These are phyloP conservation scores for Posidonia australis DNA, from an alignment of 106 monocot genomes.

Conservation along the genomic window DNA sequence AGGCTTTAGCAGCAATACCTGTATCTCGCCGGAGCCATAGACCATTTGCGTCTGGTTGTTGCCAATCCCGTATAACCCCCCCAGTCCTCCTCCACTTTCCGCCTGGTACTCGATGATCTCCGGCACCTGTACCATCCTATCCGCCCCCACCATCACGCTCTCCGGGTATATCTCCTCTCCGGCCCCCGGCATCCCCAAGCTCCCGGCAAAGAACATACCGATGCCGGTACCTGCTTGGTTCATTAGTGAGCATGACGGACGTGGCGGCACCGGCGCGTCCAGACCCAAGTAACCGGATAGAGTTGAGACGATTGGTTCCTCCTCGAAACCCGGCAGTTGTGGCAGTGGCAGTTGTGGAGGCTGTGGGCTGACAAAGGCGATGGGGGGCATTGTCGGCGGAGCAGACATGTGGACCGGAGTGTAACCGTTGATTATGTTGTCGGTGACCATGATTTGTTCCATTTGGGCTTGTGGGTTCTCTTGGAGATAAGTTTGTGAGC, in stretches of 20 bases:
- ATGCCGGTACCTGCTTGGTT: constrained; percentile 10
- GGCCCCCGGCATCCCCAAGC: not conserved
- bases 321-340: constrained; percentile 7
- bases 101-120: not conserved
- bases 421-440: constrained; percentile 4
- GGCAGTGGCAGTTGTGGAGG: constrained; percentile 5
- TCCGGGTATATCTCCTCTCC: constrained; percentile 5
- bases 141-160: not conserved
- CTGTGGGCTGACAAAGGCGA: not conserved
- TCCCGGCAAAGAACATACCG: constrained; percentile 5
- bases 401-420: constrained; percentile 1
- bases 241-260: constrained; percentile 12
- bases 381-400: not conserved
- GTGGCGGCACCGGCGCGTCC: constrained; percentile 10
- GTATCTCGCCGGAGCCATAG: not conserved
- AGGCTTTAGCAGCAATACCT: not conserved
- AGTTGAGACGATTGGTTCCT: constrained; percentile 16
- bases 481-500: not conserved
- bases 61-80: not conserved
- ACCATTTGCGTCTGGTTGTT: not conserved
- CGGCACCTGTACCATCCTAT: not conserved
- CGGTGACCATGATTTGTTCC: constrained; percentile 9
- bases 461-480: constrained; percentile 10
- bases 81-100: not conserved
- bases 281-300: constrained; percentile 28